phyloP scores from a whole-genome alignment of 176 grass and related monocot species.

The Eleusine coracana region DNA sequence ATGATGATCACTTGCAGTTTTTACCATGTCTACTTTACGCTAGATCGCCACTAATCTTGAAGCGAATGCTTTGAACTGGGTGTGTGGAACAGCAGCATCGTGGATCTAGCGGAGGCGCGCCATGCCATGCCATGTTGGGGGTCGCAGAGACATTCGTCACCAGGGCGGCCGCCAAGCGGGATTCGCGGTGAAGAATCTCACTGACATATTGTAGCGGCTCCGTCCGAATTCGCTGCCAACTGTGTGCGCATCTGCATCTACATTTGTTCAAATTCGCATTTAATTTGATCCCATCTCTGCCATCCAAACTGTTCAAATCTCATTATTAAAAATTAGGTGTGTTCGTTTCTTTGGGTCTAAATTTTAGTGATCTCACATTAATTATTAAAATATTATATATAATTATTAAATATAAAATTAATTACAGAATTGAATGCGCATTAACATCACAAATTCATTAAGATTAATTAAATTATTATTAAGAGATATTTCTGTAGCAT shows the following conservation, averaged over 20 bases:
- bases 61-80: conserved; percentile 26
- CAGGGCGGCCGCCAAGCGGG: conserved; percentile 5
- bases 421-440: too few relatives aligned
- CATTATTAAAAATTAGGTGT: not conserved
- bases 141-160: conserved; percentile 38
- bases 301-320: conserved; percentile 11
- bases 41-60: conserved; percentile 4
- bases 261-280: not conserved
- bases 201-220: not conserved
- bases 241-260: not conserved
- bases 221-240: not conserved
- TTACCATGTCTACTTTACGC: conserved; percentile 22
- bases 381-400: too few relatives aligned
- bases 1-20: conserved; percentile 23
- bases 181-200: conserved; percentile 46
- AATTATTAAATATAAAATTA: too few relatives aligned
- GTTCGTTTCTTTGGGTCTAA: too few relatives aligned
- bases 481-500: too few relatives aligned
- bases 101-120: conserved; percentile 34
- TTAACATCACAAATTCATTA: too few relatives aligned
- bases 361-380: too few relatives aligned
- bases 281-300: not conserved
- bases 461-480: too few relatives aligned
- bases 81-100: not conserved
- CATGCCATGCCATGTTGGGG: not conserved